Conservation (phyloP, 2,329 filamentous ascomycete genomes). For the Colletotrichum shisoi region DNA sequence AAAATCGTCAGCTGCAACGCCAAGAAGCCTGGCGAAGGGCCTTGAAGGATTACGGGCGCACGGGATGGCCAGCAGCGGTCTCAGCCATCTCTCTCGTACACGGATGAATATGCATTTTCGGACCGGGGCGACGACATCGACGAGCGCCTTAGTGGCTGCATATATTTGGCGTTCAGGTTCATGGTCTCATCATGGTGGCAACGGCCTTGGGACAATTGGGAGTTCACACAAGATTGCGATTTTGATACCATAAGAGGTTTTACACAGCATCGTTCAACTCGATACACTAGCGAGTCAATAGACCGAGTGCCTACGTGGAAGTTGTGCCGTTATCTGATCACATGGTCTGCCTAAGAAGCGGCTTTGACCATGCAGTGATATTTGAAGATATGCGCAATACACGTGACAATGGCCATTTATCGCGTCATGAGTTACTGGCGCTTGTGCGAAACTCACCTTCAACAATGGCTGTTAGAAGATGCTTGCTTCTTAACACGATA, state of each 20-base stretch:
- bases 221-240: constrained; percentile 33
- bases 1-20: constrained; percentile 99
- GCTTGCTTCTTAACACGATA: neutral
- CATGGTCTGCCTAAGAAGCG: neutral
- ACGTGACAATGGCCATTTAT: neutral
- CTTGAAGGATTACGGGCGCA: constrained; percentile 26
- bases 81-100: constrained; percentile 14
- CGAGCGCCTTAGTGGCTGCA: constrained; percentile 30
- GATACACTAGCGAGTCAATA: constrained; percentile 21
- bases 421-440: neutral
- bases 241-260: constrained; percentile 37
- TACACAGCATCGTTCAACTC: constrained; percentile 22
- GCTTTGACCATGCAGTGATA: neutral
- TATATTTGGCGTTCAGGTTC: constrained; percentile 35
- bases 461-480: neutral
- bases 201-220: constrained; percentile 22
- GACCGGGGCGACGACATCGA: constrained; percentile 12
- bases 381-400: no score
- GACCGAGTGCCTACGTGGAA: constrained; percentile 7
- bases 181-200: constrained; percentile 22
- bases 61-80: neutral
- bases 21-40: constrained; percentile 66
- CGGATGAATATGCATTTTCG: constrained; percentile 22
- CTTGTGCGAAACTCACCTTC: neutral
- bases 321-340: neutral